phyloP scores from a whole-genome alignment of 2,329 filamentous ascomycete genomes.

The Cladorrhinum sp. region DNA sequence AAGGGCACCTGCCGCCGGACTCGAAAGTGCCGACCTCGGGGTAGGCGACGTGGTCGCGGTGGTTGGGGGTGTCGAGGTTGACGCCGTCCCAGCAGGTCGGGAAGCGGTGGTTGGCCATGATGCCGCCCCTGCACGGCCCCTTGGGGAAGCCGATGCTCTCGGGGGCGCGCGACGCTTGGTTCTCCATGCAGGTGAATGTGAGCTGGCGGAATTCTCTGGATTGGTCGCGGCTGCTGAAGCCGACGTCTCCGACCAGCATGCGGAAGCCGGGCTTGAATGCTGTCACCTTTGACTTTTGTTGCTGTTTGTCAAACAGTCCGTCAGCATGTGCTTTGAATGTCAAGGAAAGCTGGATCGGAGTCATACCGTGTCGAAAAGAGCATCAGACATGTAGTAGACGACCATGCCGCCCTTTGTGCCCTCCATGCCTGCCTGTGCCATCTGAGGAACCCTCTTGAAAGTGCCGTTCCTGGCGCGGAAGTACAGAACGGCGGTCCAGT shows the following conservation, averaged over 20 bases:
- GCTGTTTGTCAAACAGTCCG: constrained; percentile 5
- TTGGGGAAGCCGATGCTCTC: constrained; percentile 40
- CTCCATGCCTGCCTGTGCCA: constrained; percentile 39
- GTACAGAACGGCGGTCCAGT: constrained; percentile 39
- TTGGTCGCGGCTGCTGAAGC: constrained; percentile 33
- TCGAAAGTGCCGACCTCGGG: constrained; percentile 40
- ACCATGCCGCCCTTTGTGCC: constrained; percentile 43
- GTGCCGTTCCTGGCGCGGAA: constrained; percentile 41
- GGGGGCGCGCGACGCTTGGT: constrained; percentile 36
- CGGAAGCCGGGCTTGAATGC: constrained; percentile 48
- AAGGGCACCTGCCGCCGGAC: constrained; percentile 43
- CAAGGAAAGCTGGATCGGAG: neutral
- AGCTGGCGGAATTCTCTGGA: constrained; percentile 39
- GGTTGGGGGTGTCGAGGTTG: constrained; percentile 45
- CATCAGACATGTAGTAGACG: constrained; percentile 47
- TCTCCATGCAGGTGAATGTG: constrained; percentile 39
- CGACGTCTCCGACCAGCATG: constrained; percentile 45
- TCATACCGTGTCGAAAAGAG: constrained; percentile 34
- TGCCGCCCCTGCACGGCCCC: constrained; percentile 39
- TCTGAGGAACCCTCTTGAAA: constrained; percentile 40
- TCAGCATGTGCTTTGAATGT: neutral
- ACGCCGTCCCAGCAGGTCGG: constrained; percentile 53
- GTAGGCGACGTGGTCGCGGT: constrained; percentile 45
- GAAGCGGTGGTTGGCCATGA: constrained; percentile 45
- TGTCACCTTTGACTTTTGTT: constrained; percentile 38